Percentiles rank a stretch among this genome's conserved stretches.
These are phyloP conservation scores for Neurospora hispaniola DNA, from an alignment of 495 filamentous ascomycete genomes.

Conservation along the genomic window DNA sequence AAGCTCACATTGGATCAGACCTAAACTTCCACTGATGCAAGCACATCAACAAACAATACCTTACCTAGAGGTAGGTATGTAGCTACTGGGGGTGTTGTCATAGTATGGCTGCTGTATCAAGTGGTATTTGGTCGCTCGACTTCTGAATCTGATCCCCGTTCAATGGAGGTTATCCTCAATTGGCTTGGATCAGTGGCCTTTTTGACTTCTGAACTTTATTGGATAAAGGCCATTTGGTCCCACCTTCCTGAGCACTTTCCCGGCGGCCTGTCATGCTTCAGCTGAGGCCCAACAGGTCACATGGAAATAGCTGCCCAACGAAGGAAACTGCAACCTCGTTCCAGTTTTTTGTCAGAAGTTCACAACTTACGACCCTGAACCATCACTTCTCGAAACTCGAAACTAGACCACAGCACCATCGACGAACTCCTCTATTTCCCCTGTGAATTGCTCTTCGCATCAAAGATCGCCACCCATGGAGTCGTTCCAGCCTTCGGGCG, in stretches of 20 bases:
- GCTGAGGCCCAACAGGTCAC: neutral
- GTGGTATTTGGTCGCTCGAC: no score
- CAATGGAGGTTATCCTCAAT: no score
- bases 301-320: neutral
- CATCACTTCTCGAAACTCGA: neutral
- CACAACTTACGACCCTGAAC: neutral
- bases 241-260: neutral
- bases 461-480: neutral
- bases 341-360: neutral
- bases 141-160: no score
- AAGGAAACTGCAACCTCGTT: neutral
- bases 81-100: no score
- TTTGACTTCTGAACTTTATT: no score
- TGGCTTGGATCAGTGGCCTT: no score
- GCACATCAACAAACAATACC: neutral
- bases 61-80: no score
- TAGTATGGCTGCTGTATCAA: no score
- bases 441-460: neutral
- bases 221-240: no score
- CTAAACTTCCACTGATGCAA: no score
- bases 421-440: neutral
- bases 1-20: no score
- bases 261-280: neutral
- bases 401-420: neutral
- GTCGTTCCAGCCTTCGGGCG: neutral